A percentile compares a stretch with the other conserved stretches of the same genome.
Evolutionary conservation across 2,329 filamentous ascomycete species (phyloP).

Genomic region (Nakataea oryzae): DNA sequence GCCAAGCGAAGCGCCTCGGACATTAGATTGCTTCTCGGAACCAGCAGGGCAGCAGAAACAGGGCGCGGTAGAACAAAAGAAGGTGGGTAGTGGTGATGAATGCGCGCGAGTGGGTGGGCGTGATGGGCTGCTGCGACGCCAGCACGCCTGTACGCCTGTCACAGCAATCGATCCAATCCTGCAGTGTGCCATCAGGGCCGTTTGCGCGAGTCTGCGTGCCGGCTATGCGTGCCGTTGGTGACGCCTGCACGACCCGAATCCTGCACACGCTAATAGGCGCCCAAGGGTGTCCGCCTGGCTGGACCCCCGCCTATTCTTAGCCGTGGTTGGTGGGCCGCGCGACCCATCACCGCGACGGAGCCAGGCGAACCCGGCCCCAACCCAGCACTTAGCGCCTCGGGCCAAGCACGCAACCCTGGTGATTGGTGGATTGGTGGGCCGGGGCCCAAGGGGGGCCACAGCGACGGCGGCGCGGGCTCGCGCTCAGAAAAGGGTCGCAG

Average conservation of each 20-base stretch:
- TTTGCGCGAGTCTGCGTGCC: neutral
- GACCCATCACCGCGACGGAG: neutral
- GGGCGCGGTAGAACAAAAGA: neutral
- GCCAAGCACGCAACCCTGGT: neutral
- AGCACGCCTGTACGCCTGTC: too few species aligned
- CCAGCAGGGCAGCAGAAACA: neutral
- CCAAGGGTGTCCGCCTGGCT: conserved; percentile 5
- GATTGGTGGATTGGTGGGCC: neutral
- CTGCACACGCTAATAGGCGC: conserved; percentile 8
- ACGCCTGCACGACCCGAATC: neutral
- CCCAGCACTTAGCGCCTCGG: neutral
- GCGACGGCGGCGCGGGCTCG: too few species aligned
- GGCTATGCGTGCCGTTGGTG: neutral
- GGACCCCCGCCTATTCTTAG: conserved; percentile 8
- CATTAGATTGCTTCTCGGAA: neutral
- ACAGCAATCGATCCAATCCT: neutral
- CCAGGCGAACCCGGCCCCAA: neutral
- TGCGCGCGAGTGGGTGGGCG: too few species aligned
- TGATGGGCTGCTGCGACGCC: neutral
- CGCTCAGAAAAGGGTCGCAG: neutral
- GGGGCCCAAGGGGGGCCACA: too few species aligned
- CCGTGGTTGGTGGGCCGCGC: neutral
- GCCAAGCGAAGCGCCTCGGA: neutral
- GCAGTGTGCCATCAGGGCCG: neutral
- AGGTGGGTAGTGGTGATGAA: too few species aligned